These are phyloP conservation scores for Piloderma croceum DNA, from an alignment of 768 basidiomycete genomes.

Conservation along the genomic window DNA sequence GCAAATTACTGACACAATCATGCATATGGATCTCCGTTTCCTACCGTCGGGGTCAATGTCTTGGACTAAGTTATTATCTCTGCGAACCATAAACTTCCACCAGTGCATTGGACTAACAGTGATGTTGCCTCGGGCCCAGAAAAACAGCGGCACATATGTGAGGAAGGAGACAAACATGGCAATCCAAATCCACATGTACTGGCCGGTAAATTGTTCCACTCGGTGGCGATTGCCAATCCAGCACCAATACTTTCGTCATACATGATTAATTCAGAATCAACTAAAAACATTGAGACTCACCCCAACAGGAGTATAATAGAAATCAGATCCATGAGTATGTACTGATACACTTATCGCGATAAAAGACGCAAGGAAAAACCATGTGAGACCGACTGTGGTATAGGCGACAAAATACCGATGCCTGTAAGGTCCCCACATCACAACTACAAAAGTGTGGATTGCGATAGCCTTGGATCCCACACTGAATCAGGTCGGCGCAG, in stretches of 20 bases:
- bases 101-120: constrained; percentile 23
- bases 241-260: constrained; percentile 33
- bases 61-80: constrained; percentile 5
- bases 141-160: constrained; percentile 30
- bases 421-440: constrained; percentile 31
- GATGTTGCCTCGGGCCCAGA: no score
- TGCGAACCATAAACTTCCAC: constrained; percentile 29
- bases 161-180: constrained; percentile 29
- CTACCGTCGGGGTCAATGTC: constrained; percentile 10
- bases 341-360: constrained; percentile 24
- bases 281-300: constrained; percentile 9
- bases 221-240: constrained; percentile 33
- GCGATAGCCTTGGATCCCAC: constrained; percentile 27
- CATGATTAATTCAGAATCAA: neutral
- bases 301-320: constrained; percentile 31
- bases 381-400: no score
- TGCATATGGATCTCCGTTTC: constrained; percentile 19
- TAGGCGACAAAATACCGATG: constrained; percentile 23
- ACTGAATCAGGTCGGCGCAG: neutral
- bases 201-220: constrained; percentile 30
- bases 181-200: constrained; percentile 44
- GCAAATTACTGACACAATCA: constrained; percentile 24
- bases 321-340: constrained; percentile 12
- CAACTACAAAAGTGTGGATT: constrained; percentile 35
- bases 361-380: constrained; percentile 29